Base-by-base conservation (phyloP, 2,329 filamentous ascomycete genomes). In the Blastomyces emzantsi region DNA sequence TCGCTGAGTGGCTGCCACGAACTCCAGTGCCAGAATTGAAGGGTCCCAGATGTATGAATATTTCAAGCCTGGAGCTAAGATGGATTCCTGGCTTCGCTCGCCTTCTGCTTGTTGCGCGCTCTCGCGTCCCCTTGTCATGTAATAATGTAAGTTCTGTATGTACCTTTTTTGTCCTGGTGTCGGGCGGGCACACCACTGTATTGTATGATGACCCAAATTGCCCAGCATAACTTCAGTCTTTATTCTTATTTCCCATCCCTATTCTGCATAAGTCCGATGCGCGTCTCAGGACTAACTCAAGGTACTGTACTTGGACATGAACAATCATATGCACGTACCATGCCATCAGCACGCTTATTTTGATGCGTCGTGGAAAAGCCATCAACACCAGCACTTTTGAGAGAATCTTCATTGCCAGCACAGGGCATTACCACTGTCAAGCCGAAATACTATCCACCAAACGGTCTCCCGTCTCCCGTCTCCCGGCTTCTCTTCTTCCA, bases 1-100 rank as follows among this genome's bases (percentile, higher is more conserved):
- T 41, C n/a, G 49, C 60, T 61, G 60, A 61, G 25, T 61, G 60
- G 60, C 60, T 61, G 45, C 11, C 47, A 61, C 30, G 45, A 15
- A 30, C 60, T 54, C 60, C 25, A 61, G 41, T 8, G 11, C 39
- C n/a, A 59, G 39, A 45, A 33, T 30, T 54, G 30, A 47, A 59
- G 39, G 36, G 41, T 19, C 41, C 41, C 22, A 15, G 39, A 13
- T 17, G n/a, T 39, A 41, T n/a, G n/a, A 30, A 2, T 30, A 30
- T 33, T 60, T 33, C 36, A 45, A 8, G 2, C 33, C 17, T 36
- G 6, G 41, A 49, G 25, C 25, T 49, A 17, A 25, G 17, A 41
- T 47, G 19, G 17, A 41, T n/a, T n/a, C 45, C 25, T 47, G 36
- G 22, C 39, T 59, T 43, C 22, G 13, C 15, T 30, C 22, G 11